Conservation (phyloP, 257 asterid genomes). For the Rhazya stricta region DNA sequence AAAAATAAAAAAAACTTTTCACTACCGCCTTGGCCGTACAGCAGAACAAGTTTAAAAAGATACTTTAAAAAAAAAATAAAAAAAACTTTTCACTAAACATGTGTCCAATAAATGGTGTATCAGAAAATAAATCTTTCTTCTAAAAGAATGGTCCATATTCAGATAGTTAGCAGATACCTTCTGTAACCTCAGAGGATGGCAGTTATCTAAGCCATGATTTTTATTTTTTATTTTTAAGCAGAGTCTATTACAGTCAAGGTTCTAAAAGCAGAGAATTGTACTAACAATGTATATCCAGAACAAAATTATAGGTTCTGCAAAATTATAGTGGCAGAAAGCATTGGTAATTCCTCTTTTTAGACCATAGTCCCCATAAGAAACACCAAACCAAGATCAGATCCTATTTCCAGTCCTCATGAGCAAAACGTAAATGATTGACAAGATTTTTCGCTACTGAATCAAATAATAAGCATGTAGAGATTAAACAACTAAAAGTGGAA, state of each 20-base stretch:
- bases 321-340: background rate
- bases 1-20: background rate
- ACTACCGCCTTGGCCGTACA: too few species aligned
- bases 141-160: background rate
- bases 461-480: background rate
- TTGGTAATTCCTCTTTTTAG: background rate
- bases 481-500: background rate
- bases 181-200: background rate
- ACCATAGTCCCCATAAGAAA: background rate
- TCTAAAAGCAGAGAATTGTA: background rate
- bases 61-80: background rate
- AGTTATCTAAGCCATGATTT: background rate
- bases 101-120: background rate
- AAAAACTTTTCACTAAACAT: background rate
- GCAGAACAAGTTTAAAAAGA: background rate
- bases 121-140: background rate
- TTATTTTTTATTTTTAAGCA: background rate
- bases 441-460: background rate
- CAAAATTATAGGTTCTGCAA: background rate
- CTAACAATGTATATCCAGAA: background rate
- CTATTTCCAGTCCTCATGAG: background rate
- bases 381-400: background rate
- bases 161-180: background rate
- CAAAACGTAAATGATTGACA: background rate
- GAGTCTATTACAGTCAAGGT: background rate